Conservation (phyloP, 2,329 filamentous ascomycete genomes). For the Xylariaceae sp. region DNA sequence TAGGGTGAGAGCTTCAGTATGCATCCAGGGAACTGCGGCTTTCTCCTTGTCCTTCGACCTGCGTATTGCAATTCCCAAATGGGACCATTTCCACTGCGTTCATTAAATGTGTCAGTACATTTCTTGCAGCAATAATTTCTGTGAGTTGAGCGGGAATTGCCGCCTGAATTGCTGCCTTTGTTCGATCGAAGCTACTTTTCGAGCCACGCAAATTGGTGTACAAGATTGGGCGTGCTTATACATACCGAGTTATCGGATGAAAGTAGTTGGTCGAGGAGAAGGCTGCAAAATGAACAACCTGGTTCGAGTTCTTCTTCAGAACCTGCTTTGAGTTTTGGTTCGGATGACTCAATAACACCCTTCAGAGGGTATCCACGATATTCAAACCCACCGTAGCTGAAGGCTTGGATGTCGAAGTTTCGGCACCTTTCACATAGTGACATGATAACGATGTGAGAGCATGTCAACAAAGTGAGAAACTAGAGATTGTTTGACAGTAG, state of each 20-base stretch:
- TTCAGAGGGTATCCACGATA: conserved; percentile 10
- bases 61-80: conserved; percentile 4
- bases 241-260: neutral
- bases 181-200: too few relatives aligned
- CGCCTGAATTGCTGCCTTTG: too few relatives aligned
- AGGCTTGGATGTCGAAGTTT: conserved; percentile 11
- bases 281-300: conserved; percentile 9
- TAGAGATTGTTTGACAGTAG: too few relatives aligned
- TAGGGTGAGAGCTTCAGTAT: neutral
- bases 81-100: neutral
- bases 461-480: too few relatives aligned
- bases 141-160: too few relatives aligned
- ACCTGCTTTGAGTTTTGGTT: neutral
- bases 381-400: conserved; percentile 2
- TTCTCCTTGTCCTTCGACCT: neutral
- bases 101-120: too few relatives aligned
- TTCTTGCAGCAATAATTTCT: too few relatives aligned
- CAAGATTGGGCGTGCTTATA: neutral
- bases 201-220: too few relatives aligned
- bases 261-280: conserved; percentile 6
- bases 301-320: too few relatives aligned
- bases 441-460: neutral
- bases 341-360: neutral
- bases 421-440: conserved; percentile 9
- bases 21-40: too few relatives aligned